Evolutionary conservation across 2,329 filamentous ascomycete genomes (phyloP).

Genomic region (Tolypocladium ophioglossoides): DNA sequence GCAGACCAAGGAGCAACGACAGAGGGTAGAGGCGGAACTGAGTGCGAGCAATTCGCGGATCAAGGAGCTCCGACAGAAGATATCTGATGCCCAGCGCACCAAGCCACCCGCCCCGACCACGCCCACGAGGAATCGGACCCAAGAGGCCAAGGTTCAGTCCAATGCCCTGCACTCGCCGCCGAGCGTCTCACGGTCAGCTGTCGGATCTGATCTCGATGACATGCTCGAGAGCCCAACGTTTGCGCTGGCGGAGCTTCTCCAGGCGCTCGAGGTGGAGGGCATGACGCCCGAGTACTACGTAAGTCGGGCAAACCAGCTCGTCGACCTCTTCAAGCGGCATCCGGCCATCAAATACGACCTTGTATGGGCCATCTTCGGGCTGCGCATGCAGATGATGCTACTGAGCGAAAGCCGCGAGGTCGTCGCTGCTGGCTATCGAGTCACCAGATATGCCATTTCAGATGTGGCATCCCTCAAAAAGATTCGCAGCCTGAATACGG

Average conservation of each 20-base stretch:
- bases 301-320: constrained; percentile 78
- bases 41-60: constrained; percentile 73
- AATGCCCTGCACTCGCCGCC: constrained; percentile 45
- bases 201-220: constrained; percentile 55
- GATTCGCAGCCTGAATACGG: constrained; percentile 79
- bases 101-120: constrained; percentile 36
- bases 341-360: constrained; percentile 93
- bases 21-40: constrained; percentile 75
- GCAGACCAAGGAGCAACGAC: constrained; percentile 78
- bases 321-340: constrained; percentile 92
- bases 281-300: constrained; percentile 95
- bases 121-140: constrained; percentile 40
- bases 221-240: constrained; percentile 81
- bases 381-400: constrained; percentile 91
- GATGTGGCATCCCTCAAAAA: constrained; percentile 82
- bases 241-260: constrained; percentile 78
- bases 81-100: constrained; percentile 45
- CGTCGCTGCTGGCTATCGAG: constrained; percentile 84
- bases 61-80: constrained; percentile 49
- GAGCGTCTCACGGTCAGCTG: constrained; percentile 43
- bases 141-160: constrained; percentile 33
- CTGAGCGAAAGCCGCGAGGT: constrained; percentile 93
- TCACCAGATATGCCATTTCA: constrained; percentile 89
- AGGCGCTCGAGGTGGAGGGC: constrained; percentile 77
- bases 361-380: constrained; percentile 89